Evolutionary conservation across 2,329 filamentous ascomycete species (phyloP), one percentile per base, ranked within the genome.

Genomic region (Ceratocystis ficicola): DNA sequence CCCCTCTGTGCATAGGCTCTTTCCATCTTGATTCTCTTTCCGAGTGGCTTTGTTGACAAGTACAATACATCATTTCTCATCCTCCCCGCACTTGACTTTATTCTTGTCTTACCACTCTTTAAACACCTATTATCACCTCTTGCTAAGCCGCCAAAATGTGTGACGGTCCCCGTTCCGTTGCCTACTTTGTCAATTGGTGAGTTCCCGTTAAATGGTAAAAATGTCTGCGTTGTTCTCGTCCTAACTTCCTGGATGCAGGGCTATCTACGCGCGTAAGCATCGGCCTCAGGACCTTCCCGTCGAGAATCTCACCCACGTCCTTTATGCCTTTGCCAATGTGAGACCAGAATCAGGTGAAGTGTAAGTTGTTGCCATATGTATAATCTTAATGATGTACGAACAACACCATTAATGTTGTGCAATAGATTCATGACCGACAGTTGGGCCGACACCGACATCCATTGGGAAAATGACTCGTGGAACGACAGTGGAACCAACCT

Each of bases 291-390:
- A 95, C 73, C 81, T 97, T 5, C 89, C 89, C 0, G 85, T 81
- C 2, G 83, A 91, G 65, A 87, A 89, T 66, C 82, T 96, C 52
- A 97, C 92, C 0, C 93, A 97, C 72, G 77, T 97, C 3, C 83
- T 96, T 17, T 96, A 96, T 70, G 80, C 92, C 17, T 97, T 97
- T 76, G 93, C 90, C 72, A 95, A 96, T 73, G 83, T 96, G 67
- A 82, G 84, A 3, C 80, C 86, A 2, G 89, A 93, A 2, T 84
- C 82, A 41, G 93, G 93, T 62, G 89, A 95, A 75, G 90, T 95
- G 75, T 88, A 75, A 70, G 74, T 71, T 1, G 64, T n/a, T 30
- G n/a, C 36, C n/a, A 30, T 15, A 12, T 25, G 4, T 8, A 25
- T 7, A 12, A 4, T 20, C 22, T 62, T 5, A 12, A 20, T 17